These are phyloP conservation scores for Amyloporia xantha DNA, from an alignment of 768 basidiomycete genomes.

Conservation along the genomic window DNA sequence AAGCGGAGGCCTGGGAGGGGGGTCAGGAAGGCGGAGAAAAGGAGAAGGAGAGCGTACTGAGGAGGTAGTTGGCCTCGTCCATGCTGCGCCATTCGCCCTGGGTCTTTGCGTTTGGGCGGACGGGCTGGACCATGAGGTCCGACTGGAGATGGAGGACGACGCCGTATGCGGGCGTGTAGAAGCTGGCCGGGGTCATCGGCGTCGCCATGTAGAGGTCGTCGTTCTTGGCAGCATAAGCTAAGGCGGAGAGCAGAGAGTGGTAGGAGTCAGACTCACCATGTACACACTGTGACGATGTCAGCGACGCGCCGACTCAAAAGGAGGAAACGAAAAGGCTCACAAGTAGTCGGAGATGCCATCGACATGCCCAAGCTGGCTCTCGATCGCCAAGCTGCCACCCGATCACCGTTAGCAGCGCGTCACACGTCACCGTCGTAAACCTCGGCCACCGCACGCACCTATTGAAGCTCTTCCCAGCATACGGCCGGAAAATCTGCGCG, in stretches of 20 bases:
- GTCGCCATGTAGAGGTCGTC: constrained; percentile 35
- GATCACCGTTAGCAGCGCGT: not conserved
- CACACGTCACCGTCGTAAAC: not conserved
- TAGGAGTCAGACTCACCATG: constrained; percentile 13
- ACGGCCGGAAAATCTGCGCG: constrained; percentile 20
- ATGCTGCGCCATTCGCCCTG: constrained; percentile 35
- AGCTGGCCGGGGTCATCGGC: constrained; percentile 24
- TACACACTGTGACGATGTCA: constrained; percentile 16
- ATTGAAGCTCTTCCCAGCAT: constrained; percentile 24
- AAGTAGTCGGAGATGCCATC: constrained; percentile 26
- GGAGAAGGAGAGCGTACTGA: constrained; percentile 21
- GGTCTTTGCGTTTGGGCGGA: constrained; percentile 15
- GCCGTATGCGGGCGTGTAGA: constrained; percentile 31
- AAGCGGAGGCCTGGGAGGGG: constrained; percentile 27
- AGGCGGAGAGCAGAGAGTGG: not conserved
- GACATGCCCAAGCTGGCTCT: constrained; percentile 27
- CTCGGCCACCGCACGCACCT: constrained; percentile 19
- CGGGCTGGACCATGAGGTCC: constrained; percentile 24
- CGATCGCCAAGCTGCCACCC: constrained; percentile 28
- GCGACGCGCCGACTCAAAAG: not conserved
- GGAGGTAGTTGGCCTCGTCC: constrained; percentile 27
- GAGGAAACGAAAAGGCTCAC: constrained; percentile 13
- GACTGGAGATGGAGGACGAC: constrained; percentile 32
- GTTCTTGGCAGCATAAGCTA: constrained; percentile 20
- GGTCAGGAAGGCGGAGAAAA: not conserved